Evolutionary conservation across 1,284 basidiomycete species (phyloP).

Genomic region (Cutaneotrichosporon sp.): DNA sequence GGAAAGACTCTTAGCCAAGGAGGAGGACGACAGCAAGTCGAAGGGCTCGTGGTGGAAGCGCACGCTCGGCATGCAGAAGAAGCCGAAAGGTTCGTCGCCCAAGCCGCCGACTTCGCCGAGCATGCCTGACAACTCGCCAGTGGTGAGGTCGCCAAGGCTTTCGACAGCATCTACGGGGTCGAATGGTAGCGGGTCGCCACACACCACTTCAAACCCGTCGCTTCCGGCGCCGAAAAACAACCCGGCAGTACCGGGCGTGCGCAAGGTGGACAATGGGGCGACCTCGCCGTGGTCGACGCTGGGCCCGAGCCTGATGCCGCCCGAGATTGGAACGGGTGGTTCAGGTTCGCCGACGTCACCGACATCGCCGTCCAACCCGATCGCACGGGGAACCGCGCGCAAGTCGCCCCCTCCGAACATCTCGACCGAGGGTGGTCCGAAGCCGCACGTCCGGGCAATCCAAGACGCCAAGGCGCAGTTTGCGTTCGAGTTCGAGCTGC

Average conservation of each 20-base stretch:
- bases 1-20: constrained; percentile 39
- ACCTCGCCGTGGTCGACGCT: constrained; percentile 4
- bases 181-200: constrained; percentile 1
- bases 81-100: constrained; percentile 1
- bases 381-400: constrained; percentile 13
- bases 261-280: not conserved
- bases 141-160: constrained; percentile 1
- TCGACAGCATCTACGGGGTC: not conserved
- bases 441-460: constrained; percentile 3
- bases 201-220: not conserved
- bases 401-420: constrained; percentile 42
- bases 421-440: constrained; percentile 26
- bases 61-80: constrained; percentile 23
- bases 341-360: constrained; percentile 8
- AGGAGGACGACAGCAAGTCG: constrained; percentile 19
- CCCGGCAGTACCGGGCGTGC: constrained; percentile 1
- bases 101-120: not conserved
- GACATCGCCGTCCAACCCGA: constrained; percentile 11
- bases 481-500: constrained; percentile 53
- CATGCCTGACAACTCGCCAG: constrained; percentile 9
- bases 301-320: constrained; percentile 21
- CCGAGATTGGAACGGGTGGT: constrained; percentile 15
- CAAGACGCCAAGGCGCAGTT: constrained; percentile 22
- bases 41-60: constrained; percentile 28
- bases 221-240: not conserved